Evolutionary conservation across 106 monocot species (phyloP).

Genomic region (Dioscorea dumetorum): DNA sequence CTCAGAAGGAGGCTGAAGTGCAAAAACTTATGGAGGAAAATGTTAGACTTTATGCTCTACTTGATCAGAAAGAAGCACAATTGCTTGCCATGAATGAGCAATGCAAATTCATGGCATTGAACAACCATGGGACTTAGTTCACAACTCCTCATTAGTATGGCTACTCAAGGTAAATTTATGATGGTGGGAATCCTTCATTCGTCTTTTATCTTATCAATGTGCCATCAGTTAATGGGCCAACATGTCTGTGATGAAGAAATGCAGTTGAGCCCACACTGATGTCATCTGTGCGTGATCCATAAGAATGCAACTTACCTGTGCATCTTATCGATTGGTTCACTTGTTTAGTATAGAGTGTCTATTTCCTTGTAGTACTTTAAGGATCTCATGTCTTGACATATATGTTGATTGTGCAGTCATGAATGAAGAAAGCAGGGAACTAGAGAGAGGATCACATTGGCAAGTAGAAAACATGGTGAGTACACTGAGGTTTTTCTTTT

Average conservation of each 20-base stretch:
- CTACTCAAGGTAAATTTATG: neutral
- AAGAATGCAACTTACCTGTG: neutral
- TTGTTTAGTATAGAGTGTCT: neutral
- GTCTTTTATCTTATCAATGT: neutral
- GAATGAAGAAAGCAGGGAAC: neutral
- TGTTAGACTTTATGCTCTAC: slow-evolving; percentile 48
- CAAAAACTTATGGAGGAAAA: slow-evolving; percentile 79
- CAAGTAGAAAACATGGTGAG: neutral
- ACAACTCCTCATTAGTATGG: neutral
- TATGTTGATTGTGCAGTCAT: neutral
- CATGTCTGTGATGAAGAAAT: neutral
- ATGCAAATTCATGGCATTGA: slow-evolving; percentile 91
- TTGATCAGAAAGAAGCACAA: slow-evolving; percentile 87
- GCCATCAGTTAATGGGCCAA: neutral
- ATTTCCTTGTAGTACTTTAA: neutral
- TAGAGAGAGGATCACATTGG: neutral
- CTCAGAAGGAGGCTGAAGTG: slow-evolving; percentile 75
- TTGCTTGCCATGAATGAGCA: slow-evolving; percentile 86
- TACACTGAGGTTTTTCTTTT: neutral
- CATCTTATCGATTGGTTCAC: neutral
- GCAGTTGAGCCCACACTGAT: neutral
- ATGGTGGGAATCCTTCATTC: neutral
- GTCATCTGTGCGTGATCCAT: too few species aligned
- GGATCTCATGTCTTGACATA: neutral
- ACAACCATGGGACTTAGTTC: slow-evolving; percentile 22